Base-by-base conservation (phyloP, 768 basidiomycete species). In the Termitomyces heimii region DNA sequence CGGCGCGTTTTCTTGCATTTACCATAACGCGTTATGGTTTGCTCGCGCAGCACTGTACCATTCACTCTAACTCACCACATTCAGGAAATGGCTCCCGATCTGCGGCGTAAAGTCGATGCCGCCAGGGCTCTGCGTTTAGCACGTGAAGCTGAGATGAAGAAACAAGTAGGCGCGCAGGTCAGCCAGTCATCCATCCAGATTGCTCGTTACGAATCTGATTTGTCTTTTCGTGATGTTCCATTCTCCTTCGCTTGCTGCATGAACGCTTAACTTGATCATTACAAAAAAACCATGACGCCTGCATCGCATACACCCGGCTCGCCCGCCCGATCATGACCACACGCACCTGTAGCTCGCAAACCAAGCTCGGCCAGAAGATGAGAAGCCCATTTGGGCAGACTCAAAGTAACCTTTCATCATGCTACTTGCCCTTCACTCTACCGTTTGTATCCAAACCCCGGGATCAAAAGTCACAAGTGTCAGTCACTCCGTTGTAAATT, bases 21-120 rank as follows among this genome's bases (percentile, higher is more conserved):
- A 52, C 39, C 26, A 52, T 52, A 52, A 52, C 51, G 37, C 51
- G 51, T 40, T 29, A 52, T 52, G 37, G 29, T 40, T n/a, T 37
- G 6, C 51, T 28, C 37, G 8, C 43, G 46, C 31, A 43, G 48
- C 40, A 55, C 29, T 32, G 42, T 47, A 53, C 44, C 31, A 52
- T 51, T 62, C 53, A 53, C 44, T 46, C 39, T 9, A 44, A 52
- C 49, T 58, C 49, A 53, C 43, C 43, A 61, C 55, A 52, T 58
- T 49, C 65, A 87, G 85, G 73, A 76, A 66, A 75, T 88, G 76
- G 77, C 86, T 22, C 86, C 86, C 60, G 84, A 85, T 71, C 68
- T 87, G 59, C 78, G 76, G 62, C 77, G 81, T 47, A 82, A 81
- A 62, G 86, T 88, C 18, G 86, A 88, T 62, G 80, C 79, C 3